phyloP scores from a whole-genome alignment of 179 eudicot species.

The Gypsophila paniculata region DNA sequence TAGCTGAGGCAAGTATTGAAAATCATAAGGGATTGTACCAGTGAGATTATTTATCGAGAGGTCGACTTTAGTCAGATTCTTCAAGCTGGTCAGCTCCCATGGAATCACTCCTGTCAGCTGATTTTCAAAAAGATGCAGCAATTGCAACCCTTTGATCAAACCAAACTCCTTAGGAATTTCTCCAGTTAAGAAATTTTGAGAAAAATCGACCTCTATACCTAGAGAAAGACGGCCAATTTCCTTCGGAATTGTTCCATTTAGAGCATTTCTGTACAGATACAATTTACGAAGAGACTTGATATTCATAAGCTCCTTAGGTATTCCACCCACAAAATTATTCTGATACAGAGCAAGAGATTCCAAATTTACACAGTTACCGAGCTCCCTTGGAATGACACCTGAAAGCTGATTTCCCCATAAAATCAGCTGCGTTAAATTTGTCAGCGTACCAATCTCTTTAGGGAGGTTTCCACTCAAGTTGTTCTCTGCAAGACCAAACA shows the following conservation, averaged over 20 bases:
- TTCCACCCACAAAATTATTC: conserved; percentile 35
- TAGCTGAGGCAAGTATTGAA: conserved; percentile 32
- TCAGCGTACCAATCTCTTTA: conserved; percentile 32
- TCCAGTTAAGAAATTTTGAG: conserved; percentile 38
- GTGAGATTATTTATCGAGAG: conserved; percentile 39
- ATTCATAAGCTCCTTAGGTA: conserved; percentile 37
- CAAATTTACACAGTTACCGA: conserved; percentile 35
- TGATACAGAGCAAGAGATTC: conserved; percentile 34
- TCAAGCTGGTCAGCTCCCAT: conserved; percentile 30
- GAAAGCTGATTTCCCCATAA: conserved; percentile 40
- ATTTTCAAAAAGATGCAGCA: conserved; percentile 39
- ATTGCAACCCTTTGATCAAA: conserved; percentile 26
- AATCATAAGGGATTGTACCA: conserved; percentile 37
- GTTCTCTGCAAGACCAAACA: conserved; percentile 45
- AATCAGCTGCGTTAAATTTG: conserved; percentile 32
- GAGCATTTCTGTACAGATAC: conserved; percentile 33
- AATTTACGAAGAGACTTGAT: conserved; percentile 25
- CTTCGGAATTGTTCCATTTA: conserved; percentile 43
- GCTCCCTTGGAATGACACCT: conserved; percentile 36
- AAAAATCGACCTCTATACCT: conserved; percentile 36
- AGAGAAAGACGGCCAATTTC: conserved; percentile 38
- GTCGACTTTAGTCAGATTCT: conserved; percentile 31
- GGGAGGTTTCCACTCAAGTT: conserved; percentile 35
- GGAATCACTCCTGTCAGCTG: conserved; percentile 39
- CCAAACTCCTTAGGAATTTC: conserved; percentile 36